phyloP scores from a whole-genome alignment of 2,329 filamentous ascomycete genomes.

The Penicillium janthinellum region DNA sequence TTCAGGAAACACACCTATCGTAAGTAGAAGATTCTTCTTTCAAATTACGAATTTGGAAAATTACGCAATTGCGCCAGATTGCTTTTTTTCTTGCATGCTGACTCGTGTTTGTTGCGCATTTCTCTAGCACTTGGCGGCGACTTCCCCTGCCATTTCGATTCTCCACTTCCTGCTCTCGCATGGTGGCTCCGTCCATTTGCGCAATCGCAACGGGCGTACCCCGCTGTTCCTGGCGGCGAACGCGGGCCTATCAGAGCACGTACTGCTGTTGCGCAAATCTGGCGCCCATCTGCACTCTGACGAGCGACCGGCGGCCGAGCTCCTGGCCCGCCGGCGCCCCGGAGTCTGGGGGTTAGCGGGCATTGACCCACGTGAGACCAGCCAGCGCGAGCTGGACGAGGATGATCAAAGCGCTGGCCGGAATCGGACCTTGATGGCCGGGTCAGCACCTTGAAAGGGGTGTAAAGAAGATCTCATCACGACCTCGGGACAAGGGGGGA shows the following conservation, averaged over 20 bases:
- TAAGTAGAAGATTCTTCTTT: conserved; percentile 26
- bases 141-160: conserved; percentile 57
- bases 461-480: not conserved
- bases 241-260: conserved; percentile 57
- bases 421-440: conserved; percentile 23
- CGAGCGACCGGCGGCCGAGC: conserved; percentile 55
- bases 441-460: conserved; percentile 30
- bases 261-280: conserved; percentile 55
- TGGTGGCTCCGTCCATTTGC: conserved; percentile 61
- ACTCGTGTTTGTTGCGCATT: not conserved
- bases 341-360: conserved; percentile 49
- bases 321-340: conserved; percentile 48
- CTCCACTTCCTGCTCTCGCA: conserved; percentile 58
- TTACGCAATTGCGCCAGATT: not conserved
- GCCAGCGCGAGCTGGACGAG: conserved; percentile 28
- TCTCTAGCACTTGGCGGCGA: conserved; percentile 58
- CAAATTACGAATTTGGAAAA: not conserved
- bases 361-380: conserved; percentile 35
- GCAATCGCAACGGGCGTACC: conserved; percentile 60
- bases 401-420: conserved; percentile 15
- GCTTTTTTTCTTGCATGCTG: not conserved
- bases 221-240: conserved; percentile 62
- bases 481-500: too few relatives aligned
- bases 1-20: conserved; percentile 70
- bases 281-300: conserved; percentile 63